phyloP scores from a whole-genome alignment of 176 grass and related monocot genomes.

The maize (Zea mays) region Zm-B73-REFERENCE-NAM-5.0 NC_050104.1:145302001-145302500 shows the following conservation, averaged over 20 bases:
- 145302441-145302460: not conserved
- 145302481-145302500: not conserved
- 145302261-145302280: conserved; percentile 61
- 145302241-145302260: conserved; percentile 52
- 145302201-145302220: conserved; percentile 46
- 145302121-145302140: conserved; percentile 27
- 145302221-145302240: conserved; percentile 60
- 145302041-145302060: conserved; percentile 49
- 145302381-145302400: conserved; percentile 80
- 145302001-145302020: conserved; percentile 48
- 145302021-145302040: conserved; percentile 58
- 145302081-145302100: not conserved
- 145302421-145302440: conserved; percentile 52
- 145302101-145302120: not conserved
- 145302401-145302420: conserved; percentile 83
- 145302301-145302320: conserved; percentile 48
- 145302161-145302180: conserved; percentile 46
- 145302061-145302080: conserved; percentile 8
- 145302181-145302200: conserved; percentile 62
- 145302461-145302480: not conserved
- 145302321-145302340: conserved; percentile 40
- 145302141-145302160: conserved; percentile 52
- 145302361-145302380: conserved; percentile 73
- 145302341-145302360: conserved; percentile 55
- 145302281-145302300: conserved; percentile 57